Evolutionary conservation across 2,329 filamentous ascomycete genomes (phyloP), one percentile per base, ranked within the genome.

Genomic region (Boeremia lycopersici): DNA sequence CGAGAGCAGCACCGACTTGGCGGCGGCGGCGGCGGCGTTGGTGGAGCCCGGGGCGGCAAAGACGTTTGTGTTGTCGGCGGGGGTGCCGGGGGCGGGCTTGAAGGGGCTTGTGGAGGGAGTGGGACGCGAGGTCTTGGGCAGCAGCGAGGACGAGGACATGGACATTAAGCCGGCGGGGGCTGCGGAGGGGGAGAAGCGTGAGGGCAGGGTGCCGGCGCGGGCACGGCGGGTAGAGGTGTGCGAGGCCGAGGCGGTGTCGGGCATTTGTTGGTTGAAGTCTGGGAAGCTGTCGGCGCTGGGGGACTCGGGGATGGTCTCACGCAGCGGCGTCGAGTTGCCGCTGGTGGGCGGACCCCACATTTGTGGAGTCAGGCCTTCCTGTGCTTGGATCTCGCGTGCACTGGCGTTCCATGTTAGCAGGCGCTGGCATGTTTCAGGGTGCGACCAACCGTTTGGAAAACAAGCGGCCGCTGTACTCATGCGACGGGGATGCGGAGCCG

Each of bases 261-360:
- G 83, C 36, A 89, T 84, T 36, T 90, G 82, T 65, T 87, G 86
- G 61, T 89, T 84, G 73, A 96, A 91, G 75, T 96, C 93, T 54
- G 95, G 93, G 68, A 98, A 98, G 64, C 90, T 93, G 79, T 97
- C 93, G 64, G 83, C 84, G 63, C 90, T 95, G 29, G 95, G 95
- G 31, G 93, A 97, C 78, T 99, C 95, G 61, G 93, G 93, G 58
- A 99, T 98, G 63, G 93, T 97, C 79, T 98, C 95, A 70, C 95
- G 91, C 46, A 99, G 84, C 65, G 95, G 95, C 36, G 93, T 97
- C 17, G 93, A 97, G 76, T 96, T 93, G 62, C 93, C 95, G 74
- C 93, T 97, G 51, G 93, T 96, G 43, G 95, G 93, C 63, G 95
- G 93, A 10, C 95, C 92, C 95, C 95, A 98, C 47, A 88, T 77